These are phyloP conservation scores for Ambrosiella xylebori DNA, from an alignment of 2,329 filamentous ascomycete species.

Conservation along the genomic window DNA sequence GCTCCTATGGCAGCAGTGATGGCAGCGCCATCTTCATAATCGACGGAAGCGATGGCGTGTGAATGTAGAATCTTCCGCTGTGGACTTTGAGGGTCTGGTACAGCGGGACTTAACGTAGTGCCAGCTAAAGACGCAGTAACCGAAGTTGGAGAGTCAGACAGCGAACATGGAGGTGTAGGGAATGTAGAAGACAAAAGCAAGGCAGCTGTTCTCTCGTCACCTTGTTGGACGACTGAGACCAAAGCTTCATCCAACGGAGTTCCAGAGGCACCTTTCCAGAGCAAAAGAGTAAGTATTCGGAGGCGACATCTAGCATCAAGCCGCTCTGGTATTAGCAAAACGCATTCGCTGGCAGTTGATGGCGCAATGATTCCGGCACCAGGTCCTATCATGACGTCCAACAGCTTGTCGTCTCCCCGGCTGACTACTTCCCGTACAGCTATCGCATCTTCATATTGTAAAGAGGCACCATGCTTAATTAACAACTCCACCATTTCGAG, in stretches of 20 bases:
- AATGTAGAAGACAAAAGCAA: slow-evolving; percentile 30
- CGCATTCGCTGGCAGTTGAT: slow-evolving; percentile 31
- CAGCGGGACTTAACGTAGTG: slow-evolving; percentile 13
- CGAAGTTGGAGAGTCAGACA: slow-evolving; percentile 6
- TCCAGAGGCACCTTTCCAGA: slow-evolving; percentile 35
- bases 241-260: slow-evolving; percentile 30
- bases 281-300: slow-evolving; percentile 27
- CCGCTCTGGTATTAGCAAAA: slow-evolving; percentile 31
- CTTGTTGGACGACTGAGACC: slow-evolving; percentile 30
- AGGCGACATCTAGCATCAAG: slow-evolving; percentile 28
- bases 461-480: slow-evolving; percentile 33
- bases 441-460: slow-evolving; percentile 34
- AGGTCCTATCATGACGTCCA: slow-evolving; percentile 29
- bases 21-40: slow-evolving; percentile 34
- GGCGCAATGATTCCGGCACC: slow-evolving; percentile 25
- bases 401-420: slow-evolving; percentile 28
- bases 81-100: slow-evolving; percentile 18
- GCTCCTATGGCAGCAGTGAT: slow-evolving; percentile 31
- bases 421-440: slow-evolving; percentile 33
- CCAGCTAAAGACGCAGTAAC: slow-evolving; percentile 13
- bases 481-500: slow-evolving; percentile 40
- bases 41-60: slow-evolving; percentile 35
- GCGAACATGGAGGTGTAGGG: slow-evolving; percentile 8
- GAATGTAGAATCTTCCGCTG: slow-evolving; percentile 14
- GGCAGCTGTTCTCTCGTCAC: slow-evolving; percentile 29